A percentile compares a stretch with the other conserved stretches of the same genome.
Conservation (phyloP, 192 early-diverging fungal genomes). For the Pilobolus umbonatus region DNA sequence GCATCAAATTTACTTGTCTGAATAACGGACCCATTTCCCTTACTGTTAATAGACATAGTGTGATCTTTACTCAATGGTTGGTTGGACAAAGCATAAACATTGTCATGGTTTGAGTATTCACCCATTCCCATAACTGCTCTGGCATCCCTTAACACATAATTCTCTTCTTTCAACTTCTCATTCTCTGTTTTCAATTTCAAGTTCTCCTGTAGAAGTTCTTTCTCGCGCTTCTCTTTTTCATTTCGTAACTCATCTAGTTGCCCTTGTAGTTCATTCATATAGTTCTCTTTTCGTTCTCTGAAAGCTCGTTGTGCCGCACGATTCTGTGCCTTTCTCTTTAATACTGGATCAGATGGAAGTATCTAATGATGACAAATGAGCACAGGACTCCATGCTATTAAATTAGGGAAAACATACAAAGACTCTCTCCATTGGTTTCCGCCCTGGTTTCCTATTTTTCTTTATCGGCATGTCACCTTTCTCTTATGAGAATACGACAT, state of each 20-base stretch:
- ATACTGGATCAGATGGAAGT: conserved; percentile 16
- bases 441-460: conserved; percentile 8
- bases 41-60: too few species aligned
- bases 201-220: conserved; percentile 35
- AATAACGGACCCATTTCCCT: too few species aligned
- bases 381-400: too few species aligned
- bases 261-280: conserved; percentile 78
- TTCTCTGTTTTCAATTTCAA: conserved; percentile 47
- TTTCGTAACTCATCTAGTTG: conserved; percentile 64
- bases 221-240: conserved; percentile 57
- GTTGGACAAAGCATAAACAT: too few species aligned
- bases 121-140: not conserved
- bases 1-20: too few species aligned
- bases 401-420: conserved; percentile 1
- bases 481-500: not conserved
- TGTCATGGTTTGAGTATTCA: too few species aligned
- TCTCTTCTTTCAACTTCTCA: conserved; percentile 44
- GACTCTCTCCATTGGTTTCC: conserved; percentile 8
- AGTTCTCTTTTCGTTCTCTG: conserved; percentile 80
- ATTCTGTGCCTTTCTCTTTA: conserved; percentile 36
- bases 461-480: not conserved
- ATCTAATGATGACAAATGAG: too few species aligned
- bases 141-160: conserved; percentile 38
- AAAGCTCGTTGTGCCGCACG: conserved; percentile 58
- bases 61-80: too few species aligned